A percentile compares a stretch with the other conserved stretches of the same genome.
phyloP scores from a whole-genome alignment of 1,284 basidiomycete species.

The Rhodotorula sp. region DNA sequence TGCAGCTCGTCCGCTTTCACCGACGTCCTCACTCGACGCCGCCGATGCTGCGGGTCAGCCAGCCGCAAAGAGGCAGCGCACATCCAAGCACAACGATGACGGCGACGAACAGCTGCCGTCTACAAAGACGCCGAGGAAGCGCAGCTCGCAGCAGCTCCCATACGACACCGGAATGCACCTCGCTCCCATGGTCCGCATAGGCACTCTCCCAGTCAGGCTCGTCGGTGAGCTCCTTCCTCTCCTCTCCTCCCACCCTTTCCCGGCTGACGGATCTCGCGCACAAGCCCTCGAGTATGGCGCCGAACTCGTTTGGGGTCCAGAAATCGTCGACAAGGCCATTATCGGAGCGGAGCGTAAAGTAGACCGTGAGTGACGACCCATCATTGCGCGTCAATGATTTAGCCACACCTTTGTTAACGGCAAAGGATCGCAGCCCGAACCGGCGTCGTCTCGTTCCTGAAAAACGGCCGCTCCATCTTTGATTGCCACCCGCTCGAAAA shows the following conservation, averaged over 20 bases:
- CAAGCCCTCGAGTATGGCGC: conserved; percentile 86
- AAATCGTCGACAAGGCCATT: conserved; percentile 95
- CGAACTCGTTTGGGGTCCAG: conserved; percentile 93
- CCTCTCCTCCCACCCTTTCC: no score
- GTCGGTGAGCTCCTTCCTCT: conserved; percentile 3
- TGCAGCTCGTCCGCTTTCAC: conserved; percentile 4
- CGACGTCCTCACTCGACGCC: neutral
- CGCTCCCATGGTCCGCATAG: conserved; percentile 93
- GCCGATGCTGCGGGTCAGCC: neutral
- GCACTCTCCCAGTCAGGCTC: conserved; percentile 54
- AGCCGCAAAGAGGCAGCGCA: conserved; percentile 18
- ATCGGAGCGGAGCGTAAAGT: conserved; percentile 78
- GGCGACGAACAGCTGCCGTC: neutral
- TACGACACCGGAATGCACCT: conserved; percentile 53
- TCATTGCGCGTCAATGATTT: no score
- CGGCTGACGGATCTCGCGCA: conserved; percentile 60
- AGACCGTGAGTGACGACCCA: conserved; percentile 62
- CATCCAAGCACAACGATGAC: neutral
- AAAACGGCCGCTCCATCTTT: conserved; percentile 74
- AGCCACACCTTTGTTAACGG: no score
- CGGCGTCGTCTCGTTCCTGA: conserved; percentile 83
- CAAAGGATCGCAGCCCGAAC: conserved; percentile 61
- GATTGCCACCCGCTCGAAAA: conserved; percentile 93
- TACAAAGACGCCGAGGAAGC: neutral
- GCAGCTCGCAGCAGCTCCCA: conserved; percentile 20